Evolutionary conservation across 2,329 filamentous ascomycete genomes (phyloP), one percentile per base, ranked within the genome.

Genomic region (Ophiocordyceps camponoti-leonardi): DNA sequence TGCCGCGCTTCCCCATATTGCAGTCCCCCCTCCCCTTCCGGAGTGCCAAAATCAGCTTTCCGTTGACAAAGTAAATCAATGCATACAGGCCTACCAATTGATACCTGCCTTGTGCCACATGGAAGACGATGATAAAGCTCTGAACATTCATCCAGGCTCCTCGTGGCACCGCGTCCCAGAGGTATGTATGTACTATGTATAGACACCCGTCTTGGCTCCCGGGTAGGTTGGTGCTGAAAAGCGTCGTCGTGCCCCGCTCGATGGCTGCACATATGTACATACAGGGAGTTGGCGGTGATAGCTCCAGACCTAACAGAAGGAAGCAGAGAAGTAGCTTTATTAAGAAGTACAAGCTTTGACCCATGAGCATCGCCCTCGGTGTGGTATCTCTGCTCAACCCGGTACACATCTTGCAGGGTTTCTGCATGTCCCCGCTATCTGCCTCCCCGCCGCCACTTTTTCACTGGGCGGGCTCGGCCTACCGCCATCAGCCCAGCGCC

Each of bases 11-110:
- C 37, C 35, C 26, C 45, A 41, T 22, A 30, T 42, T 43, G 37
- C 39, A 31, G 12, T 35, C 41, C 20, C 13, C 28, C 16, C 35
- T 39, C n/a, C 10, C 11, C 35, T 12, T 18, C 12, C n/a, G 44
- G 16, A 31, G 22, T 41, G n/a, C 44, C 44, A n/a, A 41, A 45
- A 45, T 23, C 44, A 41, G 44, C 22, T 19, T 41, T 41, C 44
- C 44, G 44, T 22, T 23, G 44, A 33, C 44, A 28, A 20, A 16
- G 37, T 10, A 11, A 20, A 31, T 22, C 12, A 20, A 31, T 22
- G 14, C 30, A 33, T 35, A 7, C 23, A 14, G 13, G 26, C 11
- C 5, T 26, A 26, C 23, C 4, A 5, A 26, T 8, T 5, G 5
- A 26, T 18, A 30, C 41, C 4, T 1, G 28, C 20, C 22, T 22